Conservation (phyloP, 768 basidiomycete genomes). For the Boletus tylopilopsis region DNA sequence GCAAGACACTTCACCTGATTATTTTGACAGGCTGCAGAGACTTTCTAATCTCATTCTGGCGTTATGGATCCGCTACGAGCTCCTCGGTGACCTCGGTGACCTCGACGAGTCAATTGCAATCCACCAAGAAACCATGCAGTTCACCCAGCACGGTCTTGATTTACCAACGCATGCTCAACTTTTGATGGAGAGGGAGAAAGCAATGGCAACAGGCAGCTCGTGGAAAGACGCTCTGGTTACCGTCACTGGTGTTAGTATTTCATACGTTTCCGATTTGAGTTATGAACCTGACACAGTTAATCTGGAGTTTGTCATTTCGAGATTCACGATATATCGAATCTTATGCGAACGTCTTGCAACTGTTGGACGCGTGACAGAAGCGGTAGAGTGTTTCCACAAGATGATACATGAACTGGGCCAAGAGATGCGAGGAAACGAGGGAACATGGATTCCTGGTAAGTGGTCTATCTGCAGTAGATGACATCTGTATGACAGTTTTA, state of each 20-base stretch:
- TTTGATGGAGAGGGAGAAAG: background rate
- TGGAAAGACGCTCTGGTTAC: background rate
- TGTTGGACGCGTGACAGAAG: background rate
- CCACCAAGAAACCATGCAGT: background rate
- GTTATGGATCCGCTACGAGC: slow-evolving; percentile 3
- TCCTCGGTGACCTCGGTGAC: background rate
- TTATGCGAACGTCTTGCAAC: background rate
- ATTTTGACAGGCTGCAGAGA: slow-evolving; percentile 1
- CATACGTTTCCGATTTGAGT: background rate
- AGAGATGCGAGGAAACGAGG: background rate
- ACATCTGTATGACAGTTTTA: background rate
- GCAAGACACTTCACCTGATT: background rate
- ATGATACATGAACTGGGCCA: background rate
- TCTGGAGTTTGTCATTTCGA: background rate
- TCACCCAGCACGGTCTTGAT: background rate
- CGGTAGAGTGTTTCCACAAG: background rate
- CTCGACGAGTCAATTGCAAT: slow-evolving; percentile 16
- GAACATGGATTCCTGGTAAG: background rate
- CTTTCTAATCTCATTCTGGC: slow-evolving; percentile 14
- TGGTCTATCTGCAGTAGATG: background rate
- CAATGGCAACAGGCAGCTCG: background rate
- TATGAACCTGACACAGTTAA: background rate
- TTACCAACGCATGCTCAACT: background rate
- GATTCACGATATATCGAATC: background rate
- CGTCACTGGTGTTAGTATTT: background rate